Base-by-base conservation (phyloP, 495 filamentous ascomycete species). In the Aspergillus nanangensis region DNA sequence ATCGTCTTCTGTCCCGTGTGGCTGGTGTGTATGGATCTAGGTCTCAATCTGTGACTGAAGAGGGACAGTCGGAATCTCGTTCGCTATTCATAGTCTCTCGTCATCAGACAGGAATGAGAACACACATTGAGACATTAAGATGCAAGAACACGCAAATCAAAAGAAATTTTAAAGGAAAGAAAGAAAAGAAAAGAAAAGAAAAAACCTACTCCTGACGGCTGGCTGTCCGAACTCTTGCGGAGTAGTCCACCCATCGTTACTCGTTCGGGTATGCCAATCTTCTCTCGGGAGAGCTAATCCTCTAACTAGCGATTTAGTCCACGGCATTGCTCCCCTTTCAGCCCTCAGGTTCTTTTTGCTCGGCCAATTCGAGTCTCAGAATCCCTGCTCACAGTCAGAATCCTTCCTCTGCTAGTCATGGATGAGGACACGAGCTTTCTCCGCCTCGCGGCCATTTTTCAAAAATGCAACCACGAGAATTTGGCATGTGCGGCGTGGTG, bases 401-500 rank as follows among this genome's bases (percentile, higher is more conserved):
- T 39, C 37, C 37, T 39, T 17, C 2, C 20, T 27, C 40, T 18
- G 24, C 18, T 32, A 29, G 20, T 34, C 36, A 33, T 23, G 5
- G 29, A 21, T 2, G 45, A 37, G 33, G 34, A 50, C 33, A 42
- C 47, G 45, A 48, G 51, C 41, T 51, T 44, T 57, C 50, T 50
- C 47, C 38, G 39, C 40, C 25, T 44, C 19, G 40, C 18, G 27
- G 35, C 36, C 39, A 42, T n/a, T n/a, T 41, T 38, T 39, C n/a
- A 45, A n/a, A n/a, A n/a, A n/a, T 36, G 7, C 14, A 18, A 45
- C 49, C 56, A 59, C 52, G 52, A 59, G 52, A 48, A 41, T 44
- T 44, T 47, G 44, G 38, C 47, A 47, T 48, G 46, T 38, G 39
- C 38, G 35, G 29, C 41, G 18, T 31, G 18, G n/a, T n/a, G n/a